phyloP scores from a whole-genome alignment of 352 stramenopile species.

The Nothophytophthora sp. region DNA sequence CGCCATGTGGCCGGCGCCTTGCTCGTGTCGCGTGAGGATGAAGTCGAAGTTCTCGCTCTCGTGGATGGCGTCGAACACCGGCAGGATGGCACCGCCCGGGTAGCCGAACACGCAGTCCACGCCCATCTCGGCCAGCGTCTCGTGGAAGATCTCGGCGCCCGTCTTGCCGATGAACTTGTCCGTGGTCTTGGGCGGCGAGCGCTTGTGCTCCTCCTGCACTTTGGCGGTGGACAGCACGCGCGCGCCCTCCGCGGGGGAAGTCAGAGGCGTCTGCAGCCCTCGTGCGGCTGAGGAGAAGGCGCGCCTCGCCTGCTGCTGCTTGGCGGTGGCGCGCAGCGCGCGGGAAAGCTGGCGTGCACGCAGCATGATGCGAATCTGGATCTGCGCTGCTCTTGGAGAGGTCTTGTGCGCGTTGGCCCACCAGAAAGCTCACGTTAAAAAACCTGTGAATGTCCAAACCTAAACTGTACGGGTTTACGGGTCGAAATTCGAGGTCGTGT shows the following conservation, averaged over 20 bases:
- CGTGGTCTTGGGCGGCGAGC: conserved; percentile 49
- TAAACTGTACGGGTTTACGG: neutral
- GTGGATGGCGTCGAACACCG: conserved; percentile 95
- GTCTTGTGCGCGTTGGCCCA: neutral
- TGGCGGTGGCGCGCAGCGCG: conserved; percentile 34
- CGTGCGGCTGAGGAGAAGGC: conserved; percentile 25
- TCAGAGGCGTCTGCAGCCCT: conserved; percentile 13
- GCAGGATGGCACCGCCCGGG: conserved; percentile 93
- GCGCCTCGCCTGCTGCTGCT: conserved; percentile 19
- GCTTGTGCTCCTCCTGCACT: conserved; percentile 32
- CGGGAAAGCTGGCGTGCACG: conserved; percentile 44
- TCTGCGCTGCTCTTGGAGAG: conserved; percentile 22
- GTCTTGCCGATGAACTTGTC: conserved; percentile 92
- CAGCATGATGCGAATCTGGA: conserved; percentile 42
- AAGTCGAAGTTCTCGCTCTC: conserved; percentile 85
- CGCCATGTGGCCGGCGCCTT: conserved; percentile 86
- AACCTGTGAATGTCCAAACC: too few relatives aligned
- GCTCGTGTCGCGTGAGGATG: conserved; percentile 79
- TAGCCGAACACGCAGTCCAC: conserved; percentile 95
- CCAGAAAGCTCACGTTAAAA: too few relatives aligned
- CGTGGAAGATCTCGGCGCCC: conserved; percentile 94
- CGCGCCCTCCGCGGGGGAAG: conserved; percentile 4
- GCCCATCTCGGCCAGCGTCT: conserved; percentile 90
- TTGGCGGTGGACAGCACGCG: conserved; percentile 44
- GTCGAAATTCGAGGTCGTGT: too few relatives aligned